Evolutionary conservation across 768 basidiomycete genomes (phyloP), one percentile per base, ranked within the genome.

Genomic region (Russula sp.): DNA sequence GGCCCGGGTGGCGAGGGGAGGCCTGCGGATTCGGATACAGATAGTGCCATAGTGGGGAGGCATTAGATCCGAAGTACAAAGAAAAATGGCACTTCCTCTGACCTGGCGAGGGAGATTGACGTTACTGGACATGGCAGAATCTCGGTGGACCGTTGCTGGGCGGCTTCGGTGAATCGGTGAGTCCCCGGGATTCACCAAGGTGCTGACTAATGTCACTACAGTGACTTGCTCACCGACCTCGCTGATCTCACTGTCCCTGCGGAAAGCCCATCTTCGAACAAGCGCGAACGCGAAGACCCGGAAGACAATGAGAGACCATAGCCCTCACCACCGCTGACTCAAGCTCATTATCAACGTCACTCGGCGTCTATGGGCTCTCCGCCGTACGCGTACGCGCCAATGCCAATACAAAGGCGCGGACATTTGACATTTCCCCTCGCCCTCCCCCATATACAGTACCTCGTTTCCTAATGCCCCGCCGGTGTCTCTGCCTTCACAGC

Each of bases 101-200:
- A 84, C 62, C 69, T 79, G 0, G 70, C 72, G 10, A 75, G 76
- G 57, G 81, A 84, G 54, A 78, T 84, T 72, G 72, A 70, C 74
- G 28, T 18, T 72, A 42, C 49, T 72, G 7, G 59, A 67, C 22
- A 2, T 26, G 8, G 61, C 65, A 22, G 70, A 71, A 38, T 30
- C 54, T 52, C 51, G 70, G 44, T 70, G 65, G 67, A 14, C 53
- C 10, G 42, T 67, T 49, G 67, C 67, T 6, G 67, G 67, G 30
- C 57, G 67, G 24, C 61, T 68, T n/a, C n/a, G n/a, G n/a, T n/a
- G n/a, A n/a, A n/a, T 42, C 64, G 54, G 67, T 68, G 18, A 26
- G 64, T 28, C 8, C 24, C 9, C 6, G 38, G 14, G 22, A 4
- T 7, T 3, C 26, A 30, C 14, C 16, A 9, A 20, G 18, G n/a